Evolutionary conservation across 1,284 basidiomycete genomes (phyloP).

Genomic region (Naganishia sp.): DNA sequence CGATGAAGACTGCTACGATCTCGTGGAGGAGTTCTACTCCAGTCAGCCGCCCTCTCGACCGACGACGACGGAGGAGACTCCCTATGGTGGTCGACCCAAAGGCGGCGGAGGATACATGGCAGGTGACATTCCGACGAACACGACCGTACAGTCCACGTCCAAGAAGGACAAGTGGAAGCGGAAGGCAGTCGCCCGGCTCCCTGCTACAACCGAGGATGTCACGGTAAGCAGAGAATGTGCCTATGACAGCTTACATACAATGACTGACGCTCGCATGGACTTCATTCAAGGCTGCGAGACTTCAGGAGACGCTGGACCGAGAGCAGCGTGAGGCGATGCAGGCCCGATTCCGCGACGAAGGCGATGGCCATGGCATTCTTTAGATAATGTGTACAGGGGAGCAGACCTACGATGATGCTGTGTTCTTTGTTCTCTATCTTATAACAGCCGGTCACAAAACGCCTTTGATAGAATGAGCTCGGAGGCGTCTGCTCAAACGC

Average conservation of each 20-base stretch:
- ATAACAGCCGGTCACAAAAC: too few species aligned
- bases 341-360: constrained; percentile 16
- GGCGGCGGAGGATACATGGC: constrained; percentile 31
- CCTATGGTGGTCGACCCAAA: constrained; percentile 27
- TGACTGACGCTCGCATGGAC: background rate
- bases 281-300: constrained; percentile 15
- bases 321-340: constrained; percentile 14
- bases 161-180: constrained; percentile 32
- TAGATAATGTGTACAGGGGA: too few species aligned
- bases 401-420: too few species aligned
- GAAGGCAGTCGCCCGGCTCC: constrained; percentile 18
- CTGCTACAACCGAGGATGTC: constrained; percentile 19
- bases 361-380: background rate
- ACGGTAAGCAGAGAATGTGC: constrained; percentile 9
- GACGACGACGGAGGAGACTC: background rate
- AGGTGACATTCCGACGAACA: constrained; percentile 25
- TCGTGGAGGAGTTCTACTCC: constrained; percentile 26
- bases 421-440: background rate
- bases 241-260: background rate
- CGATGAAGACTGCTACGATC: constrained; percentile 18
- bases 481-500: too few species aligned
- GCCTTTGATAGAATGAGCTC: too few species aligned
- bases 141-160: constrained; percentile 6
- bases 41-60: constrained; percentile 7
- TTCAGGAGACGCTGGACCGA: constrained; percentile 18